These are phyloP conservation scores for Xylaria palmicola DNA, from an alignment of 495 filamentous ascomycete genomes.

Conservation along the genomic window DNA sequence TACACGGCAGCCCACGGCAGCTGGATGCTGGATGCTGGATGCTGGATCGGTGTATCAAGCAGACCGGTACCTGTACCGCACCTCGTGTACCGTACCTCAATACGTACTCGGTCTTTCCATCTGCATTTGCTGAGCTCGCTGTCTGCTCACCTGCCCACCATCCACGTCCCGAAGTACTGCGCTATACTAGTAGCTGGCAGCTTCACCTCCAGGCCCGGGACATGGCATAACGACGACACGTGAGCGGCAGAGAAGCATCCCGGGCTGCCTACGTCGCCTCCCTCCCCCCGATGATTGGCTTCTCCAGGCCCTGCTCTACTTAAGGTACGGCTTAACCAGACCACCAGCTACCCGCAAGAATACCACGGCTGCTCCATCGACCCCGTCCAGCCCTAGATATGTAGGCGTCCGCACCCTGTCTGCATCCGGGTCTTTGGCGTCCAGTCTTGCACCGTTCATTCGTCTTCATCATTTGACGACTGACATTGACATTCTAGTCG, in stretches of 20 bases:
- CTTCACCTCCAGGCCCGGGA: not conserved
- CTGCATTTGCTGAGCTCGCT: not conserved
- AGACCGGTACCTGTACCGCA: constrained; percentile 5
- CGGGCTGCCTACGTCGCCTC: not conserved
- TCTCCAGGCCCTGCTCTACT: not conserved
- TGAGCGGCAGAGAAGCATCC: constrained; percentile 3
- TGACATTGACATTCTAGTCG: not conserved
- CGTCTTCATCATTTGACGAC: constrained; percentile 6
- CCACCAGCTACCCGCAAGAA: too few species aligned
- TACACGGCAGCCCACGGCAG: too few species aligned
- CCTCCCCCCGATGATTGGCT: not conserved
- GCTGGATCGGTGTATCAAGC: constrained; percentile 12
- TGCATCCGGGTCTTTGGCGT: constrained; percentile 9
- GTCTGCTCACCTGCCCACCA: not conserved
- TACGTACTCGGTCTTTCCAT: too few species aligned
- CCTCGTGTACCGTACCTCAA: too few species aligned
- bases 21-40: too few species aligned
- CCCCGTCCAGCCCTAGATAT: constrained; percentile 12
- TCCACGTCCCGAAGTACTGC: not conserved
- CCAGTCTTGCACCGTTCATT: constrained; percentile 1
- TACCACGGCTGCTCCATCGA: constrained; percentile 2
- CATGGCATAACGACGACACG: not conserved
- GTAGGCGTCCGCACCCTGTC: constrained; percentile 11
- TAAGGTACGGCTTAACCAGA: not conserved
- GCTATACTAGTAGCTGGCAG: constrained; percentile 12